Base-by-base conservation (phyloP, 495 filamentous ascomycete species). In the Aspergillus baeticus region DNA sequence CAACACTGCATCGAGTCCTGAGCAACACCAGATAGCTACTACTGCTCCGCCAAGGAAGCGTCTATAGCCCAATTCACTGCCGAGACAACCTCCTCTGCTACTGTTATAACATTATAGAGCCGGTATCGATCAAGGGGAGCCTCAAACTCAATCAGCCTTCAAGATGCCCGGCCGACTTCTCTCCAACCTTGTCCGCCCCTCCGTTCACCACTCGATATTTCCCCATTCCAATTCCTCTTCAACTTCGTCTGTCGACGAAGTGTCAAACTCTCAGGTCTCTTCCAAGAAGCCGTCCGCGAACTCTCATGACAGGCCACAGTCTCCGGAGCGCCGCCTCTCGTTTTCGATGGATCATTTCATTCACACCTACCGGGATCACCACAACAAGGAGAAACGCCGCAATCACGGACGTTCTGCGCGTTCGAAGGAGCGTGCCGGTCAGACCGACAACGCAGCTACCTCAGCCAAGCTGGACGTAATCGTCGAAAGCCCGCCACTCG, bases 401-500 rank as follows among this genome's bases (percentile, higher is more conserved):
- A 70, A 62, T 43, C 62, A 70, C 15, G 70, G 68, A 23, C 71
- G 71, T 3, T 62, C 67, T 0, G 67, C 65, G n/a, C 71, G 74
- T 35, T 72, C 73, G 3, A 77, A 77, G 64, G 75, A 78, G 31
- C 68, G 71, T 34, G 31, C 59, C 13, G 54, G 49, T 38, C 63
- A 69, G 23, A 67, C 73, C 0, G 57, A 69, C 11, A 55, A 54
- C 20, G 53, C 64, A 6, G 39, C 54, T 21, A 69, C 77, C 37
- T 67, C 76, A 0, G 83, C 84, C n/a, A 84, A 82, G 45, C 68
- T 96, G 48, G 81, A 86, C 21, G 84, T 93, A 71, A 77, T 84
- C 34, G 88, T 97, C 53, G 94, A 99, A 74, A 96, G 91, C 2
- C 91, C 94, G 0, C 94, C 94, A 1, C 75, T 93, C 10, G 83